Base-by-base conservation (phyloP, 192 early-diverging fungal genomes). In the Pilobolus umbonatus region DNA sequence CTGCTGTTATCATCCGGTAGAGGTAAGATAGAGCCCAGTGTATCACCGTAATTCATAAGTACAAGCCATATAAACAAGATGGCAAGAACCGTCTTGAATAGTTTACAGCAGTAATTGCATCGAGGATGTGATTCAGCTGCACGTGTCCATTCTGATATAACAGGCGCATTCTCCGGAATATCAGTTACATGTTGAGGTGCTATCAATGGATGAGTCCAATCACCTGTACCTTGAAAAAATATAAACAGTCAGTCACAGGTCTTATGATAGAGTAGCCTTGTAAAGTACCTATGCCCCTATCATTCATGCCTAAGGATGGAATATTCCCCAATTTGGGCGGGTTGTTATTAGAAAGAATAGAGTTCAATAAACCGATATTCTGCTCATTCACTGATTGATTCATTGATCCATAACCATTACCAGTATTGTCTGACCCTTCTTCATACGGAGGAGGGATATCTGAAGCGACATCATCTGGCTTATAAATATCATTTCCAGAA, bases 61-160 rank as follows among this genome's bases (percentile, higher is more conserved):
- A 54, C 52, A 19, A 54, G 31, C 52, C 52, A 54, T 1, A 54
- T 54, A 38, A 54, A 54, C 24, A 54, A 4, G 6, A 35, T 35
- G 24, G 35, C 35, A 34, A 54, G 25, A 5, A 54, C 21, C 19
- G 35, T 38, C 38, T 54, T 54, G 14, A 31, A 54, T 35, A 31
- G 38, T 54, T 54, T 54, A 36, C 52, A 19, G 38, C 52, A 54
- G 19, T 15, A 42, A 5, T 42, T 1, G 14, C 12, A 17, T 1
- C 19, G 19, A 5, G 14, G 1, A 12, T 9, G 12, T 4, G 39
- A 42, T 4, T 9, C 14, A 4, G 19, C 2, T 42, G 39, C 39
- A 8, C 6, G 34, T 8, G 34, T n/a, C n/a, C n/a, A n/a, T n/a
- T n/a, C n/a, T n/a, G n/a, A n/a, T n/a, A n/a, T n/a, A n/a, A n/a